Evolutionary conservation across 2,329 filamentous ascomycete genomes (phyloP).

Genomic region (Akanthomyces dipterigenus): DNA sequence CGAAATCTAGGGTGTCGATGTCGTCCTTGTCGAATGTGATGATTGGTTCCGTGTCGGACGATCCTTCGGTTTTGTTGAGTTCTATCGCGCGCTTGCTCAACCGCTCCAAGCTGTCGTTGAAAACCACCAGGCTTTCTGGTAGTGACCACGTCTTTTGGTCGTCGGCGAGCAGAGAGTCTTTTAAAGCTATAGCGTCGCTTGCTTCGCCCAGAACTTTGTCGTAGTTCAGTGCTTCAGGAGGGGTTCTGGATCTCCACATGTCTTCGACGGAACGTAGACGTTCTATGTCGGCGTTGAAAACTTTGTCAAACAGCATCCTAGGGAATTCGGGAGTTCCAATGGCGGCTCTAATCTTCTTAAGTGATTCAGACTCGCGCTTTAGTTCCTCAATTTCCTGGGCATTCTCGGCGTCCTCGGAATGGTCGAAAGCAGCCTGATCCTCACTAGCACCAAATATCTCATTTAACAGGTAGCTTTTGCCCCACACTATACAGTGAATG

Average conservation of each 20-base stretch:
- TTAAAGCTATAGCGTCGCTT: constrained; percentile 38
- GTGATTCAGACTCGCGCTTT: constrained; percentile 71
- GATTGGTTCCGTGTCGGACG: constrained; percentile 50
- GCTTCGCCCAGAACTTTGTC: constrained; percentile 50
- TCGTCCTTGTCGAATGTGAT: constrained; percentile 97
- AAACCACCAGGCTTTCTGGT: constrained; percentile 77
- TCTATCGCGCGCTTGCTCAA: constrained; percentile 67
- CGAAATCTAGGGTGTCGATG: constrained; percentile 89
- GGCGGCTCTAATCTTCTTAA: constrained; percentile 75
- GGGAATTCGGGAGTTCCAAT: constrained; percentile 75
- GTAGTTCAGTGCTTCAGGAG: constrained; percentile 69
- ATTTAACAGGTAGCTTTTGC: constrained; percentile 89
- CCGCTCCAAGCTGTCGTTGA: constrained; percentile 74
- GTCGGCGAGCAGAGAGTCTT: constrained; percentile 50
- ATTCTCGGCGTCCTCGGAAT: constrained; percentile 75
- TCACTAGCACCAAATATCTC: constrained; percentile 92
- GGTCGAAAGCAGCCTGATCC: constrained; percentile 75
- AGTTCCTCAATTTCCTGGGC: constrained; percentile 82
- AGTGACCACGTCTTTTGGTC: constrained; percentile 77
- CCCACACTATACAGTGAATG: constrained; percentile 99
- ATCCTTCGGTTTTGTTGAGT: constrained; percentile 44
- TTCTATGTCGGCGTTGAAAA: constrained; percentile 79
- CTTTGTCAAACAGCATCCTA: constrained; percentile 81
- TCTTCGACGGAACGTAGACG: constrained; percentile 81
- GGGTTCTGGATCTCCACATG: constrained; percentile 84